A percentile compares a stretch with the other conserved stretches of the same genome.
Conservation (phyloP, 1,284 basidiomycete genomes). For the Trichosporon ovoides region DNA sequence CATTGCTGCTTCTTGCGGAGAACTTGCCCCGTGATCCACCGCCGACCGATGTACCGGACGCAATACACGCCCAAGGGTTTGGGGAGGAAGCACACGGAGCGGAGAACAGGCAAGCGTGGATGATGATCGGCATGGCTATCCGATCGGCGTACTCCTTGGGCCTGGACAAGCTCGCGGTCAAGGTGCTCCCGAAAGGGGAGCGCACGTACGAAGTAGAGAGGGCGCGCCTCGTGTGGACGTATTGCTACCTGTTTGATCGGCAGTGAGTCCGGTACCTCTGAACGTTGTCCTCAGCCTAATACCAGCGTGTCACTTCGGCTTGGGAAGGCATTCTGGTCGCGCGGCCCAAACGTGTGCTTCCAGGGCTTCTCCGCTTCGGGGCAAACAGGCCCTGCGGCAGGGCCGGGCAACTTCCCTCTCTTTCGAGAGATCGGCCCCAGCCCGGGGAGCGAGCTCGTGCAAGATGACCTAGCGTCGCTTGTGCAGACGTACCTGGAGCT, state of each 20-base stretch:
- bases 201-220: constrained; percentile 40
- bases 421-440: constrained; percentile 30
- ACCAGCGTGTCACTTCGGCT: constrained; percentile 43
- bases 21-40: constrained; percentile 44
- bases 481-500: constrained; percentile 47
- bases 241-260: constrained; percentile 48
- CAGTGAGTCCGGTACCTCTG: constrained; percentile 29
- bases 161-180: constrained; percentile 43
- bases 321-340: constrained; percentile 49
- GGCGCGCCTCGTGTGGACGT: constrained; percentile 47
- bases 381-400: constrained; percentile 45
- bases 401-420: constrained; percentile 43
- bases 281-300: constrained; percentile 4
- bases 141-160: constrained; percentile 43
- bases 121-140: constrained; percentile 45
- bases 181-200: constrained; percentile 34
- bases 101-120: constrained; percentile 48
- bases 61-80: constrained; percentile 29
- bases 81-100: constrained; percentile 40
- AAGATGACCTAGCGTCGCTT: constrained; percentile 43
- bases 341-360: constrained; percentile 47
- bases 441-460: constrained; percentile 13
- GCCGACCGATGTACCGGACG: constrained; percentile 17
- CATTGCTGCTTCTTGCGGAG: constrained; percentile 45
- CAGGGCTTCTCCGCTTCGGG: constrained; percentile 43